Base-by-base conservation (phyloP, 169 alveolate species). In the Amoebophrya sp. region DNA sequence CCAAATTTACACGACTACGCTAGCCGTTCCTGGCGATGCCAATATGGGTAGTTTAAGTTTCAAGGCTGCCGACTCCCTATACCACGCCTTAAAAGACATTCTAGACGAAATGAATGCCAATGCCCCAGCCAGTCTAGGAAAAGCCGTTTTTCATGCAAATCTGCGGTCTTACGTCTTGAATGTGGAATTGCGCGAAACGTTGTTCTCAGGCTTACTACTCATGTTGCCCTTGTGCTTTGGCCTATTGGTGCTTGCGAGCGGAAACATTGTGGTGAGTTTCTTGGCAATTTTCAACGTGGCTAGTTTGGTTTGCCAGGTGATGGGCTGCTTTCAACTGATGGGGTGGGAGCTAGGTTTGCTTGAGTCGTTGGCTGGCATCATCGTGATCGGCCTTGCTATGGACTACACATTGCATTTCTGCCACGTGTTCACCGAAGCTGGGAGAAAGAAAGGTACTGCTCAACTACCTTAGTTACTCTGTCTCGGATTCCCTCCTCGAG, bases 271-370 rank as follows among this genome's bases (percentile, higher is more conserved):
- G 33, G 33, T 65, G 36, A 0, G 39, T 10, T 29, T 65, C 10
- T 10, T 26, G 39, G 83, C 83, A 6, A 65, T 65, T 65, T 65
- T 6, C 83, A 65, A 6, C 36, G 83, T 65, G 3, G 0, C 83
- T 10, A 26, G 3, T 10, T 10, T 65, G 26, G n/a, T 36, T 36
- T 6, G 18, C 2, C 83, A 65, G 83, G 83, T 65, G 83, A 65
- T 65, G 83, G 83, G 83, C 83, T 65, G 26, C 83, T 65, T 65
- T 36, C 0, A 12, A 10, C 83, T 65, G 33, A 6, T 65, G 26
- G 83, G 83, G 39, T 65, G 83, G 83, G 83, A 65, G 83, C 26
- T 65, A 10, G 83, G 83, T 0, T 12, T 65, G 83, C 83, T 65
- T 1, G 83, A 65, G 26, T 65, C 83, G 33, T 36, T 65, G 33